phyloP scores from a whole-genome alignment of 345 rosid species.

The Gossypium sturtianum region DNA sequence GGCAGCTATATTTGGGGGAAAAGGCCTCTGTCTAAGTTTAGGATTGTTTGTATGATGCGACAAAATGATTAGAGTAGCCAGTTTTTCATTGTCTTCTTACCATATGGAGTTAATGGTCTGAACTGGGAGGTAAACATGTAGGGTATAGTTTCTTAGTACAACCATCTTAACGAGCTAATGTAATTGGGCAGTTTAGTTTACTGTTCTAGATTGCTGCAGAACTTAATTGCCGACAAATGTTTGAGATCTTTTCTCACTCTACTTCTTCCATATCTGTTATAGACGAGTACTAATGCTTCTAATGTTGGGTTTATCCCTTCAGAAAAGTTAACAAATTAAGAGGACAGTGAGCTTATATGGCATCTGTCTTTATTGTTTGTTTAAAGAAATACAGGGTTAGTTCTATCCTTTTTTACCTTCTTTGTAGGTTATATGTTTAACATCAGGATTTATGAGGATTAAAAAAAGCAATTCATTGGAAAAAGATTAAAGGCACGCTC shows the following conservation, averaged over 20 bases:
- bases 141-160: background rate
- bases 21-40: background rate
- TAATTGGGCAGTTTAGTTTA: background rate
- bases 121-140: background rate
- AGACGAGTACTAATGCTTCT: background rate
- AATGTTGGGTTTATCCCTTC: background rate
- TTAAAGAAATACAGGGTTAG: background rate
- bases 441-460: background rate
- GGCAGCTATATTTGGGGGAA: background rate
- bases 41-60: background rate
- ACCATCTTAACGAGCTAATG: background rate
- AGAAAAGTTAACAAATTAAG: background rate
- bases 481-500: background rate
- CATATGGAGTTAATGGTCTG: background rate
- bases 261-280: background rate
- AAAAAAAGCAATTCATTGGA: background rate
- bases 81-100: background rate
- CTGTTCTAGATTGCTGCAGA: background rate
- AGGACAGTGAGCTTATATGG: background rate
- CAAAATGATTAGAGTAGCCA: background rate
- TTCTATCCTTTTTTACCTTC: background rate
- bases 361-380: background rate
- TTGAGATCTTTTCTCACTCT: background rate
- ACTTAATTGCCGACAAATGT: background rate
- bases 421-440: background rate